These are phyloP conservation scores for Metroxylon sagu DNA, from an alignment of 176 grass and related monocot species.

Conservation along the genomic window DNA sequence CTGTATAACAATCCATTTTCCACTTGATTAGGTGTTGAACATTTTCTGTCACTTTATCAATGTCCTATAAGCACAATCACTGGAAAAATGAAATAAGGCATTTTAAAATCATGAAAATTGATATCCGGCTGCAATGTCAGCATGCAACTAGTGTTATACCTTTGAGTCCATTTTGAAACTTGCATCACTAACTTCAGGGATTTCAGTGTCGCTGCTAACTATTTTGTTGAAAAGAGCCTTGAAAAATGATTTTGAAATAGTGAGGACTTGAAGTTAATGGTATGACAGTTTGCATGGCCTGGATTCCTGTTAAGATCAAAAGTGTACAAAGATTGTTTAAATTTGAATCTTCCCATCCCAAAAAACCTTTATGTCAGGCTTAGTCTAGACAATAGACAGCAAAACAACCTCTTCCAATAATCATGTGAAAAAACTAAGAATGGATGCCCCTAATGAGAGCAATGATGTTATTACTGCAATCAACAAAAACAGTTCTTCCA, in stretches of 20 bases:
- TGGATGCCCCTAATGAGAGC: too few relatives aligned
- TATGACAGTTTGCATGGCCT: constrained; percentile 34
- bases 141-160: constrained; percentile 20
- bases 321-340: constrained; percentile 4
- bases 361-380: neutral
- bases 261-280: constrained; percentile 50
- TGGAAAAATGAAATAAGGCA: constrained; percentile 25
- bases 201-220: constrained; percentile 9
- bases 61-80: constrained; percentile 58
- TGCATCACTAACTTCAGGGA: constrained; percentile 23
- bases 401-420: neutral
- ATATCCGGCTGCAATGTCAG: neutral
- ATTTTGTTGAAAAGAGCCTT: constrained; percentile 61
- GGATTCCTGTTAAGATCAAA: constrained; percentile 36
- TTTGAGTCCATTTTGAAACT: constrained; percentile 39
- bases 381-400: neutral
- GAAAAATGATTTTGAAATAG: constrained; percentile 49
- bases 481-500: too few relatives aligned
- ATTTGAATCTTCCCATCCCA: neutral
- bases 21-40: constrained; percentile 61
- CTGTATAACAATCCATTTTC: constrained; percentile 61
- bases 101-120: constrained; percentile 10
- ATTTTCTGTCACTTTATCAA: constrained; percentile 52
- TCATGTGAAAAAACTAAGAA: constrained; percentile 3
- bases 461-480: too few relatives aligned